Percentiles rank a stretch among this genome's conserved stretches.
phyloP scores from a whole-genome alignment of 108 stramenopile genomes.

The Pseudonitzschia multiseries region DNA sequence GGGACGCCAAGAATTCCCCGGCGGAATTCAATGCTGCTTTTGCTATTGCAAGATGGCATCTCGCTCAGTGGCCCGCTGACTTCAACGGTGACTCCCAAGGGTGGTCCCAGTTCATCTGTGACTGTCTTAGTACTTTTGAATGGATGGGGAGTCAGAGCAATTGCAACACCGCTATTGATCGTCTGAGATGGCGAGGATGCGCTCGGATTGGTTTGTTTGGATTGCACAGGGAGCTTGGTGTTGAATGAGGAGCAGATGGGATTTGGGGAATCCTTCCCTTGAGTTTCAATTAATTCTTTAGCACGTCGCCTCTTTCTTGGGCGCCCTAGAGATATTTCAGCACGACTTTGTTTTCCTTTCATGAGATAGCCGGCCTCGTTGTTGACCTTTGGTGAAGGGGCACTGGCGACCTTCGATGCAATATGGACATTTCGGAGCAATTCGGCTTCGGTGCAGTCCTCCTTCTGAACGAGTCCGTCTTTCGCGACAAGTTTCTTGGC shows the following conservation, averaged over 20 bases:
- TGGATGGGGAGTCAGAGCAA: conserved; percentile 1
- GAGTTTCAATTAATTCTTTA: no score
- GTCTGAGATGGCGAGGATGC: background rate
- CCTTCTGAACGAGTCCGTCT: background rate
- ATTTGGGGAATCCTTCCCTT: background rate
- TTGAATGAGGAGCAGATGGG: background rate
- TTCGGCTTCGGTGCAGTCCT: background rate
- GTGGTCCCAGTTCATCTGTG: background rate
- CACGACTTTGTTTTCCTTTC: no score
- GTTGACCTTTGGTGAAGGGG: no score
- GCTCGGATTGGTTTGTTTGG: background rate
- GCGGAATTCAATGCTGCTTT: background rate
- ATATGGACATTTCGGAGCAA: no score
- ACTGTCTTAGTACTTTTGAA: background rate
- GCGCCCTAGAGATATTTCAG: no score
- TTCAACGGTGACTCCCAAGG: background rate
- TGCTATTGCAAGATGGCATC: background rate
- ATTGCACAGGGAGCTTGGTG: background rate
- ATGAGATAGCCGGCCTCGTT: no score
- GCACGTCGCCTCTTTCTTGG: no score
- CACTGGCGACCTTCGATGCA: no score
- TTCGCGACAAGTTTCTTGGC: background rate
- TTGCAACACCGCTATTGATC: background rate
- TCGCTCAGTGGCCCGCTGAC: background rate
- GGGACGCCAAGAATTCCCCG: background rate